Evolutionary conservation across 768 basidiomycete genomes (phyloP), one percentile per base, ranked within the genome.

Genomic region (Naganishia onofrii): DNA sequence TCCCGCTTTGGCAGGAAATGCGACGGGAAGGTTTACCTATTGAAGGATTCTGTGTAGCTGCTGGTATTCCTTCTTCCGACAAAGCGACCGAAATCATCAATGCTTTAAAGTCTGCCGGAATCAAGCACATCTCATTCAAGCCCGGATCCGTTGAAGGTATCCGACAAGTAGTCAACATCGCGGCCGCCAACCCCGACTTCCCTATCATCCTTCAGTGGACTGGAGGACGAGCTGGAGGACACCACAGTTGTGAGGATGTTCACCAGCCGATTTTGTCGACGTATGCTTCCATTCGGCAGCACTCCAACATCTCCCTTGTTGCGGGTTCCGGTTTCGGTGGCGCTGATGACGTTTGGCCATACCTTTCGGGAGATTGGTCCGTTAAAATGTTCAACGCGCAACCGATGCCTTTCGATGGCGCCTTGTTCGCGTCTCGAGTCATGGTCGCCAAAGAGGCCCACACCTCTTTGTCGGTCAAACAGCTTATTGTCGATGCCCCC

Each of bases 391-490:
- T 89, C 77, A 88, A 87, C 69, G 84, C 89, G 57, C 92, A 97
- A 81, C 89, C 90, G 15, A 99, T 98, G 96, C 96, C 96, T 1
- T 96, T 93, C 83, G 95, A 98, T 74, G 96, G 95, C 58, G 93
- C 95, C 84, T 85, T 99, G 54, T 96, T 94, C 75, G 96, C 91
- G 7, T 91, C 90, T 77, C 90, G 96, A 67, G 93, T 98, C 79
- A 98, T 99, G 95, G 93, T 97, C 36, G 95, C 96, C 60, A 93
- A 93, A 83, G 96, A 99, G 82, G 93, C 95, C 3, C 95, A 98
- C 81, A 98, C 96, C 0, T 90, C 89, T 75, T 85, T 91, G 2
- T 89, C 89, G 8, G 94, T 99, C 81, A 99, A 98, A 85, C 91
- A 98, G 81, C 85, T 99, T 72, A 98, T 99, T 72, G 89, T 97